Conservation (phyloP, 306 rosid species). For the Heteromeles arbutifolia region DNA sequence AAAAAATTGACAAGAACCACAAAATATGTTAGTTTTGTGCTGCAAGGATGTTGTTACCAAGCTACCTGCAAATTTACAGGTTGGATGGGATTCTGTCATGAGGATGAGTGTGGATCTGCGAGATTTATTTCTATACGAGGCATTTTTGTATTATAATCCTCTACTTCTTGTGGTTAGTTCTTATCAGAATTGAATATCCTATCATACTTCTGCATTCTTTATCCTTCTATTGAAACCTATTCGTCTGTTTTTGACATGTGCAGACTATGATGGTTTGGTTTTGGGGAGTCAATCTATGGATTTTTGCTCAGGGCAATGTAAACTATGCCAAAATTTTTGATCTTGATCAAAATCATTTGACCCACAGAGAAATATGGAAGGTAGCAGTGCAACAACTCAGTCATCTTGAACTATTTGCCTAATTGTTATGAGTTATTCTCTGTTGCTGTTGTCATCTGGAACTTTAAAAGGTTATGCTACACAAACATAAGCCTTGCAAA, state of each 20-base stretch:
- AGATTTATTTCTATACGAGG: slow-evolving; percentile 85
- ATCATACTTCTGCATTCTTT: slow-evolving; percentile 8
- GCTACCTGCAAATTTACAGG: slow-evolving; percentile 38
- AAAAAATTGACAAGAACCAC: slow-evolving; percentile 4
- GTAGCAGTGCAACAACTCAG: slow-evolving; percentile 32
- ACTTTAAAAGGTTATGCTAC: not conserved
- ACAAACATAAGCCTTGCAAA: not conserved
- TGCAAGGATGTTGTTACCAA: slow-evolving; percentile 18
- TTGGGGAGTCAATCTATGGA: slow-evolving; percentile 94
- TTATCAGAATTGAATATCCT: slow-evolving; percentile 1
- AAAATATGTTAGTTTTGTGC: slow-evolving; percentile 10
- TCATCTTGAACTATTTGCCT: not conserved
- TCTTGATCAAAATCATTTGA: slow-evolving; percentile 82
- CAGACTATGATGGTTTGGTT: slow-evolving; percentile 97
- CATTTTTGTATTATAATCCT: slow-evolving; percentile 96
- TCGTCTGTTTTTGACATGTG: slow-evolving; percentile 24
- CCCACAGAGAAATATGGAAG: slow-evolving; percentile 94
- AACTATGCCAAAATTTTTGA: slow-evolving; percentile 81
- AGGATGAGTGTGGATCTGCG: slow-evolving; percentile 92
- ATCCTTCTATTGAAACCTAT: slow-evolving; percentile 10
- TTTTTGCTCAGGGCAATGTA: slow-evolving; percentile 56
- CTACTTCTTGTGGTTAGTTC: slow-evolving; percentile 84
- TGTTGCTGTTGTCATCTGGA: slow-evolving; percentile 4
- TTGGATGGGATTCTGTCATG: slow-evolving; percentile 99
- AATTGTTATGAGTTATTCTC: not conserved